Base-by-base conservation (phyloP, 2,329 filamentous ascomycete species). In the Zasmidium citrigriseum region DNA sequence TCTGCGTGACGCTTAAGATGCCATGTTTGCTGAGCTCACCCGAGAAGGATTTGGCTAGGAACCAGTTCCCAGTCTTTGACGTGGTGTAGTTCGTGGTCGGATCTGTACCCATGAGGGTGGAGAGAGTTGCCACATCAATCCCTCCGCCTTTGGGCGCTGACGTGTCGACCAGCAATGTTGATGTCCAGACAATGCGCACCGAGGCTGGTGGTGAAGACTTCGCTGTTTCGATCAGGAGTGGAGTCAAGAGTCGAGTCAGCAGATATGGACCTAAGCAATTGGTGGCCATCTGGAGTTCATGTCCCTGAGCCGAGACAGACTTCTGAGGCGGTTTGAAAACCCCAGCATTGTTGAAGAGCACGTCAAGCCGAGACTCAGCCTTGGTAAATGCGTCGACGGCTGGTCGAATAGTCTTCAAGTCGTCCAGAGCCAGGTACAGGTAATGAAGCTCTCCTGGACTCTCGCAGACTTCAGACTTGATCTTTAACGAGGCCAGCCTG, bases 371-470 rank as follows among this genome's bases (percentile, higher is more conserved):
- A 7, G 7, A 7, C 16, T 38, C 24, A 2, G 10, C 9, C 16
- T 7, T 11, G 24, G 11, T 21, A 18, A 52, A 52, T 3, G 7
- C 18, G 16, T 52, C 49, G 12, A 16, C 49, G 3, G 49, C 49
- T 3, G 25, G 49, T 22, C 21, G 10, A 20, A 52, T 52, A 16
- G 49, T 38, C 20, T 3, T 10, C 24, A 72, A 64, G 54, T 75
- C 71, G 25, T 62, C 62, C 0, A 76, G 66, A 57, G 83, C 81
- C 3, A 84, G 69, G n/a, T 71, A 64, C n/a, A 83, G 67, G 54
- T 77, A 79, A 25, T 71, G 71, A 10, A 83, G 61, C 0, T 63
- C 66, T 21, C 79, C 79, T 2, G 67, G 70, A 1, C 70, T 78
- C 27, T 65, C 61, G 1, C 77, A 74, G 21, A 64, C 47, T 1